Percentiles rank a stretch among this genome's conserved stretches.
Evolutionary conservation across 2,329 filamentous ascomycete species (phyloP).

Genomic region (Nakataea oryzae): DNA sequence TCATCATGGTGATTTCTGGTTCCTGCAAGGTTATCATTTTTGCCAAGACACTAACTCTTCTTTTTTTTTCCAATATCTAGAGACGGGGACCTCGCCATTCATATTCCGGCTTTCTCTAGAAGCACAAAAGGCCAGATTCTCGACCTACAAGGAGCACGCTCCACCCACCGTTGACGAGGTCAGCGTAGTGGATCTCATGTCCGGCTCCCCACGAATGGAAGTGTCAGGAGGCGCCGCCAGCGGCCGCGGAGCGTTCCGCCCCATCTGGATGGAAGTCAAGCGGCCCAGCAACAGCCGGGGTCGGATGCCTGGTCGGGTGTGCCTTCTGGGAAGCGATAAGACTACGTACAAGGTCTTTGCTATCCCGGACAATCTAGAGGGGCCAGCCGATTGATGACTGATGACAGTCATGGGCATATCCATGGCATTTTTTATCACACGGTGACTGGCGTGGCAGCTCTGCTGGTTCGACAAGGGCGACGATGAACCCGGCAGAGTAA

Average conservation of each 20-base stretch:
- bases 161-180: not conserved
- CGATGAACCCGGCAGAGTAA: no score
- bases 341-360: conserved; percentile 36
- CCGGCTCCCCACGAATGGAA: not conserved
- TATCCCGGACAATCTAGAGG: conserved; percentile 19
- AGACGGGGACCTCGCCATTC: not conserved
- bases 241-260: conserved; percentile 18
- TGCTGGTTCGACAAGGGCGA: no score
- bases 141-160: conserved; percentile 7
- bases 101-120: not conserved
- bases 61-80: not conserved
- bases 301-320: conserved; percentile 37
- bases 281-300: conserved; percentile 31
- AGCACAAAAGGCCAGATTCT: not conserved
- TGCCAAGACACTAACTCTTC: not conserved
- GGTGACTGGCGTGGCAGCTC: not conserved
- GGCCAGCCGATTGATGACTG: not conserved
- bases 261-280: conserved; percentile 41
- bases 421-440: not conserved
- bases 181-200: not conserved
- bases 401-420: not conserved
- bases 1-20: not conserved
- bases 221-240: not conserved
- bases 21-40: not conserved
- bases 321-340: conserved; percentile 36